A percentile compares a stretch with the other conserved stretches of the same genome.
These are phyloP conservation scores for Tricholoma saponaceum DNA, from an alignment of 768 basidiomycete species.

Conservation along the genomic window DNA sequence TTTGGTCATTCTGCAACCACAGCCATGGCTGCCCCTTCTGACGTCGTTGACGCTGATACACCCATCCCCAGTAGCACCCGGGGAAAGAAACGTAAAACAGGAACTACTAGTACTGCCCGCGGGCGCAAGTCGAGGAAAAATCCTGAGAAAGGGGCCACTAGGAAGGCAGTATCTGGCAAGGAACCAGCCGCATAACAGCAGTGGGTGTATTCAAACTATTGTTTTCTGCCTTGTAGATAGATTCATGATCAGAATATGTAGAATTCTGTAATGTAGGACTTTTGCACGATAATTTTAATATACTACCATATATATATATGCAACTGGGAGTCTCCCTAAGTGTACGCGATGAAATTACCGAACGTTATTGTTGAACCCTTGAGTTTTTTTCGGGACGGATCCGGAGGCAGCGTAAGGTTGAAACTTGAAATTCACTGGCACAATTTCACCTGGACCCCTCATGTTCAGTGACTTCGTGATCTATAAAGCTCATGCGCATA, in stretches of 20 bases:
- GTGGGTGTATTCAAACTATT: not conserved
- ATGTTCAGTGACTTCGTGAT: slow-evolving; percentile 15
- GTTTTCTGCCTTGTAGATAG: not conserved
- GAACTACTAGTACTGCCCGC: slow-evolving; percentile 29
- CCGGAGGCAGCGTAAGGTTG: not conserved
- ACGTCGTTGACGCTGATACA: slow-evolving; percentile 33
- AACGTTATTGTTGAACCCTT: too few relatives aligned
- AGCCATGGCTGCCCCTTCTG: slow-evolving; percentile 15
- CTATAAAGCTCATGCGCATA: slow-evolving; percentile 16
- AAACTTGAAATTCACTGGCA: slow-evolving; percentile 3
- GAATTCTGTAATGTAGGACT: not conserved
- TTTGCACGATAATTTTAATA: not conserved
- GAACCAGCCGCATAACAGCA: not conserved
- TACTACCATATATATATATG: too few relatives aligned
- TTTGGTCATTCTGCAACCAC: slow-evolving; percentile 55
- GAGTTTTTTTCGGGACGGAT: not conserved
- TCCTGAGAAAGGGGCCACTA: slow-evolving; percentile 7
- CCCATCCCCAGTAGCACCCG: slow-evolving; percentile 27
- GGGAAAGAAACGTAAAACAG: slow-evolving; percentile 40
- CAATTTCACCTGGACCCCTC: slow-evolving; percentile 6
- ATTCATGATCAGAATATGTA: not conserved
- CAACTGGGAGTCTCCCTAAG: too few relatives aligned
- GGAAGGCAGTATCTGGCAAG: slow-evolving; percentile 1
- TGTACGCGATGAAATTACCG: too few relatives aligned
- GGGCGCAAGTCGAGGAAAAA: slow-evolving; percentile 41